Base-by-base conservation (phyloP, 148 eudicot genomes). In the Rheum nobile region DNA sequence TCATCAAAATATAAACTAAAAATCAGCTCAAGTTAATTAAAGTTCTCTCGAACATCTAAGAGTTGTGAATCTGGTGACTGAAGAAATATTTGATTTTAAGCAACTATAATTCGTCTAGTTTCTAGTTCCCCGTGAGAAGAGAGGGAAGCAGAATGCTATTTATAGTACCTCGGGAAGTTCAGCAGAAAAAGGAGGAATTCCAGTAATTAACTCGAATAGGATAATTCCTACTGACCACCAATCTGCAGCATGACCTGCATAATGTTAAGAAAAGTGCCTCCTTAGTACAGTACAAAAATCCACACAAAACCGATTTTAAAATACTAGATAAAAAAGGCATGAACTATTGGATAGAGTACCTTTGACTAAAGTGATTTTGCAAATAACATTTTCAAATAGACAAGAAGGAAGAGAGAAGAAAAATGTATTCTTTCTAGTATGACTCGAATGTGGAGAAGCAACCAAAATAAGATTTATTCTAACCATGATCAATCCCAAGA, bases 211-310 rank as follows among this genome's bases (percentile, higher is more conserved):
- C 83, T 95, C 99, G 80, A 87, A 95, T 70, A 95, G 92, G 81
- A 95, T 91, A 67, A 95, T 90, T 44, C 99, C 99, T 65, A 86
- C 96, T 47, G 99, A 95, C 99, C 99, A 95, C 99, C 99, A 95
- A 85, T 95, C 99, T 52, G 99, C 99, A 50, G 96, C 88, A 65
- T 86, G 86, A 73, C 96, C 99, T 95, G 75, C 74, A 82, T 31
- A 17, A 65, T 65, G 39, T 32, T 32, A 67, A 63, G 70, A 79
- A 37, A 3, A 70, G 11, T 17, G 24, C 43, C 46, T 39, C 29
- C 17, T 59, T 59, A 26, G 32, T 65, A 13, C 70, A 65, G 3
- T 16, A 65, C 21, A 32, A 31, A 65, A 31, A 32, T 31, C 39
- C 10, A 65, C 70, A 65, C 3, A 34, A n/a, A 32, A 65, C 3